Base-by-base conservation (phyloP, 257 asterid species). In the Ajuga chamaepitys region DNA sequence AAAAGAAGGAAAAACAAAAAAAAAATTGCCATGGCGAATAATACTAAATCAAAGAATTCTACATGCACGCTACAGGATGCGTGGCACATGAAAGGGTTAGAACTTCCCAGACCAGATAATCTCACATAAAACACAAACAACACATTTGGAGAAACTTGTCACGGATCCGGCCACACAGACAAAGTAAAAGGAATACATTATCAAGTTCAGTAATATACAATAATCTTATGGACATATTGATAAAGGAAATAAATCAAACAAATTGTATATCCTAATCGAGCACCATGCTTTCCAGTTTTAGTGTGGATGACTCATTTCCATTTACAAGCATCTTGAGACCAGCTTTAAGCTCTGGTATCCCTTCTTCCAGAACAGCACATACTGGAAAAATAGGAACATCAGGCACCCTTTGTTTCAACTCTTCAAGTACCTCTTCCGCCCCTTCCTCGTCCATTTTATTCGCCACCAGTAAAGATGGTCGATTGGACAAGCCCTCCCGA, bases 331-430 rank as follows among this genome's bases (percentile, higher is more conserved):
- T 75, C 79, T 81, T 88, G 28, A 88, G 75, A 69, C 86, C 95
- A 68, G 75, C 87, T 77, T 78, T 94, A 26, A 94, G 73, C 79
- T 86, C 92, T 1, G 72, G n/a, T 60, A 86, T 71, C 7, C 97
- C 99, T 79, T 93, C 95, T 72, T 71, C 96, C 57, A 90, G 68
- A 68, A 88, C 95, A 59, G 99, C 99, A 72, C 97, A 86, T 20
- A 88, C 95, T n/a, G 97, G 91, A 46, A 80, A 90, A 8, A 90
- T 76, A 2, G 81, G 82, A 14, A 85, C 85, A 9, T 82, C 87
- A 0, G 17, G 18, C 61, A 88, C 97, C 66, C 99, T 82, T 55
- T 50, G 70, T 70, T 68, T 87, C 22, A 93, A 66, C 66, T 93
- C 97, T 71, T 88, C 70, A 37, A 47, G 86, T 46, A 82, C 95